phyloP scores from a whole-genome alignment of 1,139 yeast genomes.

The Scheffersomyces segobiensis region DNA sequence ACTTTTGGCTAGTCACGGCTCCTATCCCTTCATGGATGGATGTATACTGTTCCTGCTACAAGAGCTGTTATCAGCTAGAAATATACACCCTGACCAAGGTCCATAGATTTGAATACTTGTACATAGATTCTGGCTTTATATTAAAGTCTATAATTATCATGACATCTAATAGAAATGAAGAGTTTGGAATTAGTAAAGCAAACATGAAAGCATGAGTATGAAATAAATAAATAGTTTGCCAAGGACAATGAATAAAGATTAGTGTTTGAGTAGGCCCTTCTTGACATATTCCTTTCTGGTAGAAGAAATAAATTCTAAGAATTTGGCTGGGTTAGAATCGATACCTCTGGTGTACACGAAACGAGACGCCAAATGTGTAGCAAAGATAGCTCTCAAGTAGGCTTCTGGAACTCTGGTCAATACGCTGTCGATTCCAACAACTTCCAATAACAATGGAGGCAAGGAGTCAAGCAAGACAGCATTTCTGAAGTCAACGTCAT shows the following conservation, averaged over 20 bases:
- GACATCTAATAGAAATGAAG: not conserved
- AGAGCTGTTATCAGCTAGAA: not conserved
- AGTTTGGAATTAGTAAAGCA: not conserved
- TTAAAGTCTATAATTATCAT: not conserved
- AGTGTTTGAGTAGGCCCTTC: slow-evolving; percentile 26
- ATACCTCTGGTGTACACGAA: slow-evolving; percentile 88
- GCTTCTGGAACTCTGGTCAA: slow-evolving; percentile 81
- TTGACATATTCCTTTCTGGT: slow-evolving; percentile 40
- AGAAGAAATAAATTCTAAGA: slow-evolving; percentile 68
- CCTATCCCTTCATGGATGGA: too few relatives aligned
- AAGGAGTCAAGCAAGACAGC: slow-evolving; percentile 75
- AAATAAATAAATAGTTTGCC: not conserved
- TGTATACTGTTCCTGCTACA: not conserved
- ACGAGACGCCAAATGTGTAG: slow-evolving; percentile 84
- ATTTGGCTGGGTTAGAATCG: slow-evolving; percentile 78
- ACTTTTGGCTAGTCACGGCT: too few relatives aligned
- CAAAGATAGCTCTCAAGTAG: slow-evolving; percentile 86
- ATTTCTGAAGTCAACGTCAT: slow-evolving; percentile 75
- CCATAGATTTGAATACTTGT: not conserved
- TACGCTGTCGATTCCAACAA: slow-evolving; percentile 75
- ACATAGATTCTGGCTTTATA: not conserved
- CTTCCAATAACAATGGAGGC: slow-evolving; percentile 69
- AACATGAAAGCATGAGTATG: not conserved
- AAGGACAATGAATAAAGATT: slow-evolving; percentile 1
- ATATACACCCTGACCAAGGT: too few relatives aligned